Evolutionary conservation across 192 early-diverging fungal genomes (phyloP).

Genomic region (Rhizoclosmatium globosum): DNA sequence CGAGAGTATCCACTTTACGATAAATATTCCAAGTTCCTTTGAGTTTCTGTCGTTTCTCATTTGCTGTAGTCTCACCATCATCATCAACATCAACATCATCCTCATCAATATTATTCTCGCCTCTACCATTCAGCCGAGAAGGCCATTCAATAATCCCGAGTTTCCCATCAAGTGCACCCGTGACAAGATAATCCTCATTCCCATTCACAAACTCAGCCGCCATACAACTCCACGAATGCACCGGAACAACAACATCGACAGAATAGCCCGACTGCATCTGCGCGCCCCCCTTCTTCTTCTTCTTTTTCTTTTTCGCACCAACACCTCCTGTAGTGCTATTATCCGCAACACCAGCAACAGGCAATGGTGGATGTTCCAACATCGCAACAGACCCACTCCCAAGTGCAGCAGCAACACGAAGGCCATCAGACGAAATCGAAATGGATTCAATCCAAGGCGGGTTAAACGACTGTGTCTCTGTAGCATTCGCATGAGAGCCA

Average conservation of each 20-base stretch:
- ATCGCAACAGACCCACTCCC: slow-evolving; percentile 17
- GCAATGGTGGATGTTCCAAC: background rate
- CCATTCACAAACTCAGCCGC: slow-evolving; percentile 1
- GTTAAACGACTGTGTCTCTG: slow-evolving; percentile 14
- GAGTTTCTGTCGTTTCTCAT: background rate
- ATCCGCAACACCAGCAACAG: background rate
- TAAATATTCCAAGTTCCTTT: background rate
- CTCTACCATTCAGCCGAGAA: background rate
- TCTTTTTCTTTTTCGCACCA: background rate
- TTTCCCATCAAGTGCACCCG: slow-evolving; percentile 5
- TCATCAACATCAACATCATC: background rate
- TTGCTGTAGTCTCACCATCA: background rate
- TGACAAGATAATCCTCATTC: background rate
- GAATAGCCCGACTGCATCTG: background rate
- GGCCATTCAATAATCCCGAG: background rate
- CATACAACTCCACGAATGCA: slow-evolving; percentile 30
- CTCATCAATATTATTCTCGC: too few relatives aligned
- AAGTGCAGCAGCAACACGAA: slow-evolving; percentile 24
- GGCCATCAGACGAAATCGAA: background rate
- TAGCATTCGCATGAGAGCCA: background rate
- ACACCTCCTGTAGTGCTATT: too few relatives aligned
- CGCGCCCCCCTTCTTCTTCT: slow-evolving; percentile 15
- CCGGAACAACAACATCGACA: background rate
- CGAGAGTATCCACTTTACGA: slow-evolving; percentile 1
- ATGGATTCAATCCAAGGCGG: slow-evolving; percentile 26